phyloP scores from a whole-genome alignment of 2,329 filamentous ascomycete species.

The Aspergillaceae sp. region DNA sequence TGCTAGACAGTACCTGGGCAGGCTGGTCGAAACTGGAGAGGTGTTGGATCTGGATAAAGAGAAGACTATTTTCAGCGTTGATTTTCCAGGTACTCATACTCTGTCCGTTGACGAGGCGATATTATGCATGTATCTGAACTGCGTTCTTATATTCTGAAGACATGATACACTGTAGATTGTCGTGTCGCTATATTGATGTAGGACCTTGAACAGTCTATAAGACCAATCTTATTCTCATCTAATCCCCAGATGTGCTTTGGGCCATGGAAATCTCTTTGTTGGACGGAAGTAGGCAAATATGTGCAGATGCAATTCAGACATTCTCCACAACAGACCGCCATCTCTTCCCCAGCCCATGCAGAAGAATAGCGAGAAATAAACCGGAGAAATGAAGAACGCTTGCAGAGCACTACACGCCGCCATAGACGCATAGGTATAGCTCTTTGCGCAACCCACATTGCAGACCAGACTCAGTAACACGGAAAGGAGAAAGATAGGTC shows the following conservation, averaged over 20 bases:
- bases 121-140: too few species aligned
- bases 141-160: too few species aligned
- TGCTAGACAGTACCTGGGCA: not conserved
- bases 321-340: constrained; percentile 3
- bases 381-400: constrained; percentile 49
- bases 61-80: not conserved
- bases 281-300: too few species aligned
- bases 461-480: not conserved
- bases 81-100: not conserved
- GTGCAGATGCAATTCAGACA: too few species aligned
- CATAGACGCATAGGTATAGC: constrained; percentile 42
- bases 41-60: not conserved
- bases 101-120: not conserved
- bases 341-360: constrained; percentile 8
- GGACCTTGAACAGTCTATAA: too few species aligned
- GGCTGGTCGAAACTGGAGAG: not conserved
- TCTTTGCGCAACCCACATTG: constrained; percentile 49
- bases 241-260: too few species aligned
- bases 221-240: too few species aligned
- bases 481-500: constrained; percentile 2
- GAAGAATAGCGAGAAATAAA: constrained; percentile 7
- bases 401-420: constrained; percentile 44
- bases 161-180: too few species aligned
- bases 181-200: too few species aligned
- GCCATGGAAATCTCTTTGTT: too few species aligned